These are phyloP conservation scores for Somion occarium DNA, from an alignment of 1,284 basidiomycete species.

Conservation along the genomic window DNA sequence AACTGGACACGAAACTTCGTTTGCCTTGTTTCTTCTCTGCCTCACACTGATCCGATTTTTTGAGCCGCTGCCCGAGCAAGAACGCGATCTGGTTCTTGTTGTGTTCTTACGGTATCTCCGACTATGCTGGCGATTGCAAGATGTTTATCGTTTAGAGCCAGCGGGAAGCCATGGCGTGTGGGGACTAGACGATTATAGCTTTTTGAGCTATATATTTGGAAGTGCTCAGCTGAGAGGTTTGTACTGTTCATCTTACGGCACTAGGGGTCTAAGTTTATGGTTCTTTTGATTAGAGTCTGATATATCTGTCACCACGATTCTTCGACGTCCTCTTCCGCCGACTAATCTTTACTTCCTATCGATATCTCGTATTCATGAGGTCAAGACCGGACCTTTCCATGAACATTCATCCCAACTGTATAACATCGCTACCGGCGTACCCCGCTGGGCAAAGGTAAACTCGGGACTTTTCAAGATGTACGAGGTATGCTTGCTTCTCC, in stretches of 20 bases:
- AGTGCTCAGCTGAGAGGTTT: constrained; percentile 83
- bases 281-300: constrained; percentile 38
- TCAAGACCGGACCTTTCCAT: constrained; percentile 85
- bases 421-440: constrained; percentile 81
- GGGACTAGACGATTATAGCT: constrained; percentile 94
- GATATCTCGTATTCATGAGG: constrained; percentile 74
- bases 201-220: constrained; percentile 90
- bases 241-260: constrained; percentile 14
- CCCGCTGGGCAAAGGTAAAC: constrained; percentile 87
- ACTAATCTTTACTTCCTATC: constrained; percentile 80
- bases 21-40: constrained; percentile 74
- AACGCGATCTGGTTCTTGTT: constrained; percentile 59
- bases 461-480: constrained; percentile 95
- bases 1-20: constrained; percentile 91
- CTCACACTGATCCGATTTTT: constrained; percentile 64
- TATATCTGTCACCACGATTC: constrained; percentile 54
- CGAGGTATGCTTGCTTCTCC: constrained; percentile 61
- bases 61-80: constrained; percentile 45
- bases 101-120: constrained; percentile 77
- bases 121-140: constrained; percentile 84
- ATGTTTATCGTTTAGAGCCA: constrained; percentile 89
- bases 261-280: neutral
- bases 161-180: constrained; percentile 98
- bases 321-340: constrained; percentile 47
- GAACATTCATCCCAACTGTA: constrained; percentile 92